Evolutionary conservation across 129 eudicot species (phyloP).

Genomic region (Calendula officinalis): DNA sequence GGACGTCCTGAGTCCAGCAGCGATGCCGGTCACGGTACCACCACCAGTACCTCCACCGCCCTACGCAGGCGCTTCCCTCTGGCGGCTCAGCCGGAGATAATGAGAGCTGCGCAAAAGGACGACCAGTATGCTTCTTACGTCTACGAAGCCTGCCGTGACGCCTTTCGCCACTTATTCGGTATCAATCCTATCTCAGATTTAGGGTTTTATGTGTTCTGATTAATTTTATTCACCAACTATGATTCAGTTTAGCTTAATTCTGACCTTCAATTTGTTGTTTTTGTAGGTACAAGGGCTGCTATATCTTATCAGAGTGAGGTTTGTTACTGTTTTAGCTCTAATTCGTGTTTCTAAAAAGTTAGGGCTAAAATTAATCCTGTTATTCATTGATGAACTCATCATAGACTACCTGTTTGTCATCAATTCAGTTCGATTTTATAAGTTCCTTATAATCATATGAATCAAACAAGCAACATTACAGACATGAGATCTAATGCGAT

Average conservation of each 20-base stretch:
- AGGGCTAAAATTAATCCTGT: constrained; percentile 15
- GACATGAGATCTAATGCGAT: not conserved
- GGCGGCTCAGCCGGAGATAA: constrained; percentile 98
- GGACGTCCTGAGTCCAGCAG: constrained; percentile 30
- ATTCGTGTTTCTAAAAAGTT: not conserved
- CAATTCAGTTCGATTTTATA: not conserved
- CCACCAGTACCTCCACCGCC: constrained; percentile 23
- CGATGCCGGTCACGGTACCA: constrained; percentile 39
- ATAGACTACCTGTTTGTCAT: not conserved
- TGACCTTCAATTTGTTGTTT: constrained; percentile 1
- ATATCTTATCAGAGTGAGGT: constrained; percentile 93
- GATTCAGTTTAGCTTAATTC: not conserved
- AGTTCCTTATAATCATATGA: constrained; percentile 12
- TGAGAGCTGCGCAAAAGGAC: constrained; percentile 99
- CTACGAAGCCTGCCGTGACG: constrained; percentile 97
- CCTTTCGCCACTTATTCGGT: constrained; percentile 97
- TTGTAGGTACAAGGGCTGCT: constrained; percentile 85
- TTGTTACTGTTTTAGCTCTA: not conserved
- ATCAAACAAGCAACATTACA: constrained; percentile 3
- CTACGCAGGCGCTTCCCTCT: constrained; percentile 53
- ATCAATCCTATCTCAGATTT: constrained; percentile 23
- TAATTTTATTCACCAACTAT: not conserved
- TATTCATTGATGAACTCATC: not conserved
- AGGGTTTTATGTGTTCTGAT: constrained; percentile 11
- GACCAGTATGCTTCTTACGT: constrained; percentile 94